Conservation (phyloP, 768 basidiomycete genomes). For the Termitomyces titanicus region DNA sequence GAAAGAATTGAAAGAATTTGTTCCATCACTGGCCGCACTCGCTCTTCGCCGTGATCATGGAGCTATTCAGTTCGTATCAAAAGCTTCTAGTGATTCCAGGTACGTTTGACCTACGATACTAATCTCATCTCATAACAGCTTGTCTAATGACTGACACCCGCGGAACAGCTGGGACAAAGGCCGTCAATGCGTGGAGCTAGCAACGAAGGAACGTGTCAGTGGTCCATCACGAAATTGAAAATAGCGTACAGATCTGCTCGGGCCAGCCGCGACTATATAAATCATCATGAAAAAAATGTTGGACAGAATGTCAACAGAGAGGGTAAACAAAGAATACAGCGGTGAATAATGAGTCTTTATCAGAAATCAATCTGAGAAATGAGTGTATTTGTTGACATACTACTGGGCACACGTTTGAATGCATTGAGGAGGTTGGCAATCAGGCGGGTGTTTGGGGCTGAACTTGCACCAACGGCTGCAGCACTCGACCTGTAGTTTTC, state of each 20-base stretch:
- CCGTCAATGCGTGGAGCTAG: slow-evolving; percentile 40
- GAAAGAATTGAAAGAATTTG: background rate
- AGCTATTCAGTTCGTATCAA: background rate
- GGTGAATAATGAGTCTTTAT: background rate
- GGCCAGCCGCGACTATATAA: slow-evolving; percentile 41
- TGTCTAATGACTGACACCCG: background rate
- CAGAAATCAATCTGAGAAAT: background rate
- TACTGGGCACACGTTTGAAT: slow-evolving; percentile 38
- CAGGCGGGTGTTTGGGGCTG: slow-evolving; percentile 46
- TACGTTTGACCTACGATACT: background rate
- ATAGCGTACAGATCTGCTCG: slow-evolving; percentile 39
- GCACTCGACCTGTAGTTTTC: background rate
- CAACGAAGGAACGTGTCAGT: background rate
- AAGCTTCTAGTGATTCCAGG: background rate
- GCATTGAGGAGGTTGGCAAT: slow-evolving; percentile 41
- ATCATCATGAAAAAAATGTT: background rate
- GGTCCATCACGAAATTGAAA: too few species aligned
- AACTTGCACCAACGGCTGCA: slow-evolving; percentile 40
- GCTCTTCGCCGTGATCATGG: background rate
- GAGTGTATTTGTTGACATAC: slow-evolving; percentile 26
- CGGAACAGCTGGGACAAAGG: slow-evolving; percentile 33
- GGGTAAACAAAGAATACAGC: background rate
- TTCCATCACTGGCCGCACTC: background rate
- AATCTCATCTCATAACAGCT: background rate
- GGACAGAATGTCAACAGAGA: background rate